Base-by-base conservation (phyloP, 1,284 basidiomycete species). In the Naganishia liquefaciens region DNA sequence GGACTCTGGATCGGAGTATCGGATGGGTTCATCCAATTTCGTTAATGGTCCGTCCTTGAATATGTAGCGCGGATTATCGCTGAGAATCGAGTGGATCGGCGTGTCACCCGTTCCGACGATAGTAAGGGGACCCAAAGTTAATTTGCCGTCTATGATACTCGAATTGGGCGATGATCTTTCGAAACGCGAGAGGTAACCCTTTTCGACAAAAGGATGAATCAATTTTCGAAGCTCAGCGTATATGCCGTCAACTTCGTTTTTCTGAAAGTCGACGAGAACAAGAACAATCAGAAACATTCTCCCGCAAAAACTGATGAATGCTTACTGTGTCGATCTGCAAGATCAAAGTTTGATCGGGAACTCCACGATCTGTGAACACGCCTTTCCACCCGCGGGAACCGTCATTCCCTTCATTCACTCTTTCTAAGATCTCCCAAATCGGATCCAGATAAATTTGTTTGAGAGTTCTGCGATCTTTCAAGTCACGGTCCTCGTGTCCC, bases 41-140 rank as follows among this genome's bases (percentile, higher is more conserved):
- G 65, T 39, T 3, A 77, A 52, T 2, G 76, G 75, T 1, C 73
- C 73, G 50, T 77, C 76, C 69, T 71, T 72, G 68, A 76, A 77
- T 33, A 77, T 62, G 63, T 71, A 68, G 15, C 75, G 72, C 10
- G 72, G 65, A 2, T 51, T 39, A 23, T 69, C 66, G 25, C 68
- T 52, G 37, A 70, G 61, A 33, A 77, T 74, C 44, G 61, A 51
- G 2, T 67, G 37, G 30, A 77, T 42, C 0, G 73, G 71, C 6
- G 75, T 76, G 25, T 71, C 68, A 25, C 76, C 76, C 0, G 75
- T 75, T 7, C 75, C 75, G 46, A 75, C 68, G 33, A 76, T 69
- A 19, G 70, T 73, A n/a, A 77, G 40, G 1, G 75, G 74, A 19
- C 74, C 71, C 19, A 61, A 37, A 33, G 69, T 46, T 62, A 66